Conservation (phyloP, 768 basidiomycete genomes). For the Crucibulum laeve region DNA sequence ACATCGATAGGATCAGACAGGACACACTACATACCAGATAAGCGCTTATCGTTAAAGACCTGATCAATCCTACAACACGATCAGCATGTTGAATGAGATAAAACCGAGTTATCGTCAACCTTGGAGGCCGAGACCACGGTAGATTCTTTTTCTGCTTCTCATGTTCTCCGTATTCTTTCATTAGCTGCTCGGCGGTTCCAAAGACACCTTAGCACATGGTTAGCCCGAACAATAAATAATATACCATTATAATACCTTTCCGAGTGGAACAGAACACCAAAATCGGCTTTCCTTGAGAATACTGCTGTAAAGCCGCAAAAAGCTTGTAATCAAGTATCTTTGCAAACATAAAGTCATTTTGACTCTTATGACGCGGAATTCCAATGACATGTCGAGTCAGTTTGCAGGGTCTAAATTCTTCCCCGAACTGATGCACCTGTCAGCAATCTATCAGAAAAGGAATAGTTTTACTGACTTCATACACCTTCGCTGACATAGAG, state of each 20-base stretch:
- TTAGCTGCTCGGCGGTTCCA: conserved; percentile 71
- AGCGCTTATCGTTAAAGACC: conserved; percentile 62
- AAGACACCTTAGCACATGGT: conserved; percentile 42
- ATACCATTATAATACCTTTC: conserved; percentile 48
- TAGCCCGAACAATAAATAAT: not conserved
- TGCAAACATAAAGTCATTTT: conserved; percentile 79
- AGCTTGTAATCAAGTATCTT: conserved; percentile 69
- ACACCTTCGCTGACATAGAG: conserved; percentile 52
- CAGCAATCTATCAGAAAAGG: not conserved
- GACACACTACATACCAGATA: conserved; percentile 45
- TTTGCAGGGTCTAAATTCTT: conserved; percentile 86
- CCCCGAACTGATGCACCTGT: conserved; percentile 66
- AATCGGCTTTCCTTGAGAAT: conserved; percentile 78
- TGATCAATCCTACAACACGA: conserved; percentile 43
- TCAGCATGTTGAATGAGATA: not conserved
- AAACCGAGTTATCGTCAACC: conserved; percentile 24
- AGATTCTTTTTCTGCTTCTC: conserved; percentile 41
- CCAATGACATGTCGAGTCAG: conserved; percentile 72
- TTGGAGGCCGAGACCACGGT: conserved; percentile 66
- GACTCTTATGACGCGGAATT: conserved; percentile 51
- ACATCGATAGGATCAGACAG: not conserved
- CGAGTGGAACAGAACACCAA: conserved; percentile 87
- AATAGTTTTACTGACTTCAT: conserved; percentile 46
- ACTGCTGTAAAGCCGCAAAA: conserved; percentile 65
- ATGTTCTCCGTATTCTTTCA: conserved; percentile 63